Evolutionary conservation across 2,329 filamentous ascomycete species (phyloP).

Genomic region (Penicillium sp.): DNA sequence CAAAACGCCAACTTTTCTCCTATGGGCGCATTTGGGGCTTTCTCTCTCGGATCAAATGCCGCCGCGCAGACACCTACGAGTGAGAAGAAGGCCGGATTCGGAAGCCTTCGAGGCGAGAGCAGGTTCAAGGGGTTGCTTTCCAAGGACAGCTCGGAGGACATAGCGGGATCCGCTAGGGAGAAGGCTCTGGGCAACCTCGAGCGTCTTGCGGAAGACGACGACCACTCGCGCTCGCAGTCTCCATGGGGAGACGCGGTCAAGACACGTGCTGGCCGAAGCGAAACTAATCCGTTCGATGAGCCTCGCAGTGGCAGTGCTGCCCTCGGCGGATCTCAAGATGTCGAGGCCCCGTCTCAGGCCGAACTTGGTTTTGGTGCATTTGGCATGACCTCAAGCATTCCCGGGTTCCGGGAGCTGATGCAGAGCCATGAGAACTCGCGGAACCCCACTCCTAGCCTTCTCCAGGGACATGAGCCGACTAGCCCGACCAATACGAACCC

Average conservation of each 20-base stretch:
- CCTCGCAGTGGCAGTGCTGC: constrained; percentile 62
- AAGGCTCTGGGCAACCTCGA: constrained; percentile 55
- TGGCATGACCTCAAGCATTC: constrained; percentile 58
- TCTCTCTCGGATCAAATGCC: constrained; percentile 62
- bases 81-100: constrained; percentile 71
- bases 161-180: constrained; percentile 52
- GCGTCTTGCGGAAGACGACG: constrained; percentile 53
- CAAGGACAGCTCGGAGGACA: constrained; percentile 71
- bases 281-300: constrained; percentile 51
- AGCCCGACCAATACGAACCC: constrained; percentile 96
- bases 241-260: constrained; percentile 52
- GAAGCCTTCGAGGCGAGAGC: constrained; percentile 70
- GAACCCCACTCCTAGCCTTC: constrained; percentile 54
- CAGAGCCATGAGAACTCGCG: constrained; percentile 58
- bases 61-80: constrained; percentile 53
- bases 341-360: constrained; percentile 30
- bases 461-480: constrained; percentile 63
- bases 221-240: constrained; percentile 46
- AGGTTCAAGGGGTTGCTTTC: constrained; percentile 81
- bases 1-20: constrained; percentile 64
- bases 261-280: constrained; percentile 49
- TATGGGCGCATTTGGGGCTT: constrained; percentile 87
- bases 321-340: constrained; percentile 72
- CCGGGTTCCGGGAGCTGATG: constrained; percentile 58
- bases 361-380: constrained; percentile 60